Evolutionary conservation across 2,329 filamentous ascomycete genomes (phyloP), one percentile per base, ranked within the genome.

Genomic region (Aspergillus melleus): DNA sequence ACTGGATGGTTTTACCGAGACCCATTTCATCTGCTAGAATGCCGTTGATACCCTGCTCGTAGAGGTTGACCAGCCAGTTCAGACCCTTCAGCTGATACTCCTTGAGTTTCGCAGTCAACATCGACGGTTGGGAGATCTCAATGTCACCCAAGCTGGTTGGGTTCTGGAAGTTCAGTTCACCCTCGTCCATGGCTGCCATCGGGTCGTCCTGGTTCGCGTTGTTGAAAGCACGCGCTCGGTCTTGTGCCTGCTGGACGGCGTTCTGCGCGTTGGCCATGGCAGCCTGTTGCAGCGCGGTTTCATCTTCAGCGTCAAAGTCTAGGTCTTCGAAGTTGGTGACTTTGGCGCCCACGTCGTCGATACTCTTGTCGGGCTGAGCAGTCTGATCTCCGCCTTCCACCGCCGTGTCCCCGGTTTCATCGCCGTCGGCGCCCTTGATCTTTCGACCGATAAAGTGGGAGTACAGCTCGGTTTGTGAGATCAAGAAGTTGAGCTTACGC

Each of bases 381-480:
- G 29, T 19, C 24, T 30, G 24, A 5, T 52, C 26, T 6, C 9
- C 12, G 26, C 49, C 79, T 20, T 84, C 84, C 53, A 90, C 88
- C 52, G 90, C 89, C 8, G 87, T 87, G 70, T 93, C 92, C 70
- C 95, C 91, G 22, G 92, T 95, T 52, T 91, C 94, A 78, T 99
- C 93, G 52, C 96, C 92, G 73, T 98, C 93, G 68, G 95, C 90
- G 1, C 94, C 98, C 80, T 96, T 96, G 79, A 98, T 96, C 83
- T 99, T 99, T 81, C 96, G 96, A 75, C 95, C 94, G 70, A 99
- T 97, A 77, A 99, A 99, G 83, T 99, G 95, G 47, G 94, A 98
- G 82, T 99, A 99, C 54, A 99, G 84, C 75, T 99, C 95, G 0
- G 95, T 99, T 79, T 99, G 95, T 1, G 94, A 97, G 76, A 99